These are phyloP conservation scores for Eutypella sp. DNA, from an alignment of 2,329 filamentous ascomycete species.

Conservation along the genomic window DNA sequence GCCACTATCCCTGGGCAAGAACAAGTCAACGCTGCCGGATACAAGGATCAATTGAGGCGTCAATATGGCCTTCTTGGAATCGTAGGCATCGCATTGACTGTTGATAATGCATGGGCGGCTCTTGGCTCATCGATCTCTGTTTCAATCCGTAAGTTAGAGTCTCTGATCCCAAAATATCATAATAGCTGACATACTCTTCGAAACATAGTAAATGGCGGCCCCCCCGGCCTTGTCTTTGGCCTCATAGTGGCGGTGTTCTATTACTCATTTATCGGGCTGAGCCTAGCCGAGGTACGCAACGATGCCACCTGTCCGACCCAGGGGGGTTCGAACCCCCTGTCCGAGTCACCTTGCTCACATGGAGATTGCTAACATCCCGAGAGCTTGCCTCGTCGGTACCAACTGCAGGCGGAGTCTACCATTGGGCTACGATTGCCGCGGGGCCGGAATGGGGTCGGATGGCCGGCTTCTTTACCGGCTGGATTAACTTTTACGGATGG, in stretches of 20 bases:
- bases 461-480: conserved; percentile 42
- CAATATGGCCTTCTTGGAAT: conserved; percentile 58
- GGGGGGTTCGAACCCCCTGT: background rate
- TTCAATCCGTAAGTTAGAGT: conserved; percentile 35
- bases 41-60: conserved; percentile 57
- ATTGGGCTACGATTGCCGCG: conserved; percentile 56
- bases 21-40: conserved; percentile 58
- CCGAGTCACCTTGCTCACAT: no score
- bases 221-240: conserved; percentile 37
- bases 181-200: background rate
- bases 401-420: conserved; percentile 55
- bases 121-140: conserved; percentile 57
- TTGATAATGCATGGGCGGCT: conserved; percentile 62
- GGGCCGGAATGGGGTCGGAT: conserved; percentile 49
- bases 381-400: conserved; percentile 57
- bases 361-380: conserved; percentile 6
- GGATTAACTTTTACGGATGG: conserved; percentile 56
- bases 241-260: conserved; percentile 38
- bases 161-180: background rate
- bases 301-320: background rate
- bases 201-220: conserved; percentile 36
- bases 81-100: conserved; percentile 55
- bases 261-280: conserved; percentile 37
- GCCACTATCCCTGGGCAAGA: background rate
- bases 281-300: conserved; percentile 34